phyloP scores from a whole-genome alignment of 345 rosid genomes.

The Arabidopsis arenosa region DNA sequence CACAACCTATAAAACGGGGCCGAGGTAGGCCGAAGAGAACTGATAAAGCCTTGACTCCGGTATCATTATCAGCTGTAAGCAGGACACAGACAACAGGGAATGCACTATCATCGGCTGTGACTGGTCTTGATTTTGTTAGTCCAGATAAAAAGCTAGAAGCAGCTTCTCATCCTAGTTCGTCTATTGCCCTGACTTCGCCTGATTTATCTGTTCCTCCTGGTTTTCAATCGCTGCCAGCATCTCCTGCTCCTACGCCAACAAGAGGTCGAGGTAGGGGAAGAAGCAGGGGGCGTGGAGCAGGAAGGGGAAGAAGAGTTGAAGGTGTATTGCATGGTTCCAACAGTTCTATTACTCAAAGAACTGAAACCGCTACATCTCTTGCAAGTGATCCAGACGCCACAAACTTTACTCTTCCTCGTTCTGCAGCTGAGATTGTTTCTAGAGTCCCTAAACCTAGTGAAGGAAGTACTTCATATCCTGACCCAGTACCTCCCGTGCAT shows the following conservation, averaged over 20 bases:
- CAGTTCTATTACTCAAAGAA: constrained; percentile 38
- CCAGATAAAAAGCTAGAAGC: constrained; percentile 36
- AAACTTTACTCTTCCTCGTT: constrained; percentile 33
- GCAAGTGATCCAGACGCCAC: constrained; percentile 38
- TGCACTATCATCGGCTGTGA: constrained; percentile 45
- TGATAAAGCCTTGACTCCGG: constrained; percentile 54
- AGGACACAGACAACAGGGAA: constrained; percentile 49
- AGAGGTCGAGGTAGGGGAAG: constrained; percentile 51
- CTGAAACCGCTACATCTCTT: constrained; percentile 37
- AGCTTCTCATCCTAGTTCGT: constrained; percentile 40
- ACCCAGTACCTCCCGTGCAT: constrained; percentile 37
- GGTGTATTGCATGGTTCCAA: constrained; percentile 38
- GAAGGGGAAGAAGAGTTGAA: constrained; percentile 38
- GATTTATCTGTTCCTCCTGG: constrained; percentile 43
- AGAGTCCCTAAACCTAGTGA: constrained; percentile 44
- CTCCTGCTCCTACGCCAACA: constrained; percentile 38
- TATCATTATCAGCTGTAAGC: constrained; percentile 34
- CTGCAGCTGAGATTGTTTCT: constrained; percentile 41
- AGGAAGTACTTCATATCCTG: constrained; percentile 47
- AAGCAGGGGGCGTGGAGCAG: constrained; percentile 39
- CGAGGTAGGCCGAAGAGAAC: constrained; percentile 94
- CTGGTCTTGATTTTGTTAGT: constrained; percentile 42
- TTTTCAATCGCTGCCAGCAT: constrained; percentile 47
- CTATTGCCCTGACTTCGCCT: constrained; percentile 37
- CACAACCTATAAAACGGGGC: constrained; percentile 83